Conservation (phyloP, 2,329 filamentous ascomycete species). For the Cladorrhinum sp. region DNA sequence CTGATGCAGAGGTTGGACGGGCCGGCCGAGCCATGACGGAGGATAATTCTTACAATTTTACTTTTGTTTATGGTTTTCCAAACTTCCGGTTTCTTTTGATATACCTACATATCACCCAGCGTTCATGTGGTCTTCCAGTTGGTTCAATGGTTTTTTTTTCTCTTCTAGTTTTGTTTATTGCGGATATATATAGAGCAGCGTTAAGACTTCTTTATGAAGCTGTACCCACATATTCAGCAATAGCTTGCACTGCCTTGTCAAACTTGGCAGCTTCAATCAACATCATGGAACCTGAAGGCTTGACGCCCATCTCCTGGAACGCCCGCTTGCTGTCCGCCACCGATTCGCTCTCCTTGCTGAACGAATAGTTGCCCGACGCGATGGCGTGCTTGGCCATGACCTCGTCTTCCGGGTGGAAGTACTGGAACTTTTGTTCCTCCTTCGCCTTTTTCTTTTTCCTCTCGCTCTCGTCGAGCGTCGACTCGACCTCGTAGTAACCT, state of each 20-base stretch:
- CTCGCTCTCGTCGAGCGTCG: conserved; percentile 68
- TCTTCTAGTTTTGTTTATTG: not conserved
- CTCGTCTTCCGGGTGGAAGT: conserved; percentile 97
- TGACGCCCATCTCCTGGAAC: conserved; percentile 90
- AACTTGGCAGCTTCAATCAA: conserved; percentile 81
- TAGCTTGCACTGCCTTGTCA: conserved; percentile 68
- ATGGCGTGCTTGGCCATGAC: conserved; percentile 73
- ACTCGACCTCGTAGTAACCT: conserved; percentile 86
- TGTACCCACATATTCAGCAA: conserved; percentile 67
- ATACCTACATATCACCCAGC: conserved; percentile 1
- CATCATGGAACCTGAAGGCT: conserved; percentile 79
- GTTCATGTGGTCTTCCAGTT: not conserved
- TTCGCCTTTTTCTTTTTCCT: conserved; percentile 65
- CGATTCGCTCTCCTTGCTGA: conserved; percentile 76
- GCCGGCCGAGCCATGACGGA: conserved; percentile 26
- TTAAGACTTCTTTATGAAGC: conserved; percentile 16
- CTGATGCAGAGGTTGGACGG: conserved; percentile 89
- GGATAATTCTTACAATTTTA: not conserved
- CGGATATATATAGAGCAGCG: conserved; percentile 1
- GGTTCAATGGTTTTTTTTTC: not conserved
- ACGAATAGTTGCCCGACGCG: conserved; percentile 69
- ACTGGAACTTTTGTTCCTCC: conserved; percentile 64
- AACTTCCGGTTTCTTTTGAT: conserved; percentile 1
- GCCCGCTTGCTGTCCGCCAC: conserved; percentile 88
- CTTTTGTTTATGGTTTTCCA: conserved; percentile 8